Conservation (phyloP, 192 early-diverging fungal genomes). For the Radiomyces spectabilis region DNA sequence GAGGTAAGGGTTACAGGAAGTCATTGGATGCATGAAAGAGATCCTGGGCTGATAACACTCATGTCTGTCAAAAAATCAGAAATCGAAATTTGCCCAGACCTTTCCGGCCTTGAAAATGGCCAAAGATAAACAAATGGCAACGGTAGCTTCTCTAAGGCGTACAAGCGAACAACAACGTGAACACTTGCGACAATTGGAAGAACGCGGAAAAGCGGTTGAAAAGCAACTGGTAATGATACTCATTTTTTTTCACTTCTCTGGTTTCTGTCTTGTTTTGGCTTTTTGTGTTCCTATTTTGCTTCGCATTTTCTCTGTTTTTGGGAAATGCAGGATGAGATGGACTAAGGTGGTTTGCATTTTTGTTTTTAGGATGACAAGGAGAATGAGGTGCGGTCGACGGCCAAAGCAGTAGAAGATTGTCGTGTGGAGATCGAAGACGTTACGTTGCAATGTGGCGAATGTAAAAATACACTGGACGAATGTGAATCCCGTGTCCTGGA, state of each 20-base stretch:
- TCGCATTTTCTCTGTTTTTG: too few relatives aligned
- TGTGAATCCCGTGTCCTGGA: slow-evolving; percentile 49
- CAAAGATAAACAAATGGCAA: slow-evolving; percentile 54
- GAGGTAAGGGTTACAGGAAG: slow-evolving; percentile 43
- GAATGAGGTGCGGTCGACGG: slow-evolving; percentile 52
- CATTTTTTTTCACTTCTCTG: too few relatives aligned
- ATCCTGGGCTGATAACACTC: not conserved
- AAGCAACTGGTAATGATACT: slow-evolving; percentile 54
- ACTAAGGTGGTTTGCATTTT: not conserved
- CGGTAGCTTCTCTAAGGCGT: slow-evolving; percentile 58
- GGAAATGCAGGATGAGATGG: too few relatives aligned
- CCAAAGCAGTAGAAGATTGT: slow-evolving; percentile 37
- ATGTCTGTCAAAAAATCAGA: too few relatives aligned
- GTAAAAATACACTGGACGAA: slow-evolving; percentile 56
- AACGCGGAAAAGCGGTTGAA: slow-evolving; percentile 63
- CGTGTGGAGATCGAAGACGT: slow-evolving; percentile 49
- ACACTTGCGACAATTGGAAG: slow-evolving; percentile 71
- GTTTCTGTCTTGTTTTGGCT: too few relatives aligned
- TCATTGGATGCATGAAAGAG: not conserved
- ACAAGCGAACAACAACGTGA: slow-evolving; percentile 83
- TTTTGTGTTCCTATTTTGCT: too few relatives aligned
- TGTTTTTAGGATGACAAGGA: slow-evolving; percentile 46
- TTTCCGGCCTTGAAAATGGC: slow-evolving; percentile 64
- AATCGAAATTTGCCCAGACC: slow-evolving; percentile 80
- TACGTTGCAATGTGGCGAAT: slow-evolving; percentile 47